Conservation (phyloP, 1,284 basidiomycete species). For the Puccinia novopanici region DNA sequence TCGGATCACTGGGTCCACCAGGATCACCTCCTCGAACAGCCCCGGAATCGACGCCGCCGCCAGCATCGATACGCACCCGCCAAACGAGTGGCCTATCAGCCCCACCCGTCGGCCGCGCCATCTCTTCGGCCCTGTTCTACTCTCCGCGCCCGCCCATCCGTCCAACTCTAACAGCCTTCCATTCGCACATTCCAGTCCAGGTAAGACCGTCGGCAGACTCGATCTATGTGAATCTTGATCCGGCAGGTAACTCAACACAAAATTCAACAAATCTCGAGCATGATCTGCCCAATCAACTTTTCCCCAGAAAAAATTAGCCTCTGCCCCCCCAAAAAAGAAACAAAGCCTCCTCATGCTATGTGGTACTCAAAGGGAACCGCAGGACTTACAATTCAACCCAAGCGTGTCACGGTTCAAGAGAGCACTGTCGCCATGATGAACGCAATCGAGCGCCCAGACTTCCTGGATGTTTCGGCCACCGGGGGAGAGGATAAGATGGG, state of each 20-base stretch:
- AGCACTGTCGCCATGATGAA: conserved; percentile 74
- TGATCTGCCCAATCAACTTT: conserved; percentile 72
- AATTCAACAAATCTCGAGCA: conserved; percentile 71
- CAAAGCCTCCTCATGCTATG: too few species aligned
- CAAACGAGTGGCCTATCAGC: conserved; percentile 27
- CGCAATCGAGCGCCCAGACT: conserved; percentile 75
- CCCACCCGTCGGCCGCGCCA: conserved; percentile 3
- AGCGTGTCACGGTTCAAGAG: conserved; percentile 67
- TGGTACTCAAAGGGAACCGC: background rate
- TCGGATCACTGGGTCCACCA: conserved; percentile 76
- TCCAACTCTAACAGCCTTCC: conserved; percentile 68
- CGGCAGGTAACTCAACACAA: conserved; percentile 68
- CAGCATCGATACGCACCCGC: conserved; percentile 59
- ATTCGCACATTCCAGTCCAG: conserved; percentile 55
- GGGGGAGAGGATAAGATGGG: conserved; percentile 59
- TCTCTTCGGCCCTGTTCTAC: conserved; percentile 63
- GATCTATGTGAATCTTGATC: conserved; percentile 54
- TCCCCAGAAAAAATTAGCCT: conserved; percentile 1
- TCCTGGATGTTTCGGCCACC: conserved; percentile 65
- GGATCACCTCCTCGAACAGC: conserved; percentile 72
- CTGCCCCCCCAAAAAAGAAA: background rate
- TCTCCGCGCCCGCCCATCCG: conserved; percentile 80
- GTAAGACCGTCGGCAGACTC: conserved; percentile 62
- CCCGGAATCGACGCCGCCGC: conserved; percentile 68
- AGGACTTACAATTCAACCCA: conserved; percentile 59